Evolutionary conservation across 2,329 filamentous ascomycete species (phyloP), one percentile per base, ranked within the genome.

Genomic region (Clonostachys sp.): DNA sequence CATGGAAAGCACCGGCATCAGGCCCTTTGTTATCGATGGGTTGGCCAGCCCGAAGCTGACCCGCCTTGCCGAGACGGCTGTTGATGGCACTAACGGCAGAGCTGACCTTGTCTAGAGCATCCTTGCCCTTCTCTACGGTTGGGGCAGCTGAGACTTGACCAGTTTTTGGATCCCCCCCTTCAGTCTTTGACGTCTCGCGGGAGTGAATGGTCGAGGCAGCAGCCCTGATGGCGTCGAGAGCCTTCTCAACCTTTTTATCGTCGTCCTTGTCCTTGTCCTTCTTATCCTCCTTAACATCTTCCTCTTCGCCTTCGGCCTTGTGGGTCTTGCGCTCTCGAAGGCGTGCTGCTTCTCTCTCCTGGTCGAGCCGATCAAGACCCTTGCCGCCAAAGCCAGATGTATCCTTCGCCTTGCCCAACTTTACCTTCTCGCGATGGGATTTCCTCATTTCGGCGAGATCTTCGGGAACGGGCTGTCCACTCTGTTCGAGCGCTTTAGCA

Each of bases 21-120:
- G 94, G 94, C 1, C 94, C 94, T 68, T 96, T 96, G 72, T 99
- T 99, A 73, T 99, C 94, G 62, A 96, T 95, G 8, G 94, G 91
- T 51, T 95, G 91, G 13, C 94, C 94, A 5, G 89, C 87, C 50
- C 94, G 87, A 58, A 96, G 85, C 63, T 94, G 87, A 35, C 91
- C 91, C 34, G 90, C 89, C 57, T 90, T 89, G 60, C 89, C 92
- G 38, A 99, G 79, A 55, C 94, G 90, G 51, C 85, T 86, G 65
- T 96, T 91, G 70, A 99, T 96, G 64, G 86, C 87, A 57, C 86
- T 90, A 57, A 94, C 91, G 6, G 92, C 92, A n/a, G 88, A 89
- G 50, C 87, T 87, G 50, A 94, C 92, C 72, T 88, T 89, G 67
- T 95, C 90, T 52, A 95, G 76, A 16, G 88, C 80, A 58, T 88